Conservation (phyloP, 2,329 filamentous ascomycete species). For the Eutypa lata region DNA sequence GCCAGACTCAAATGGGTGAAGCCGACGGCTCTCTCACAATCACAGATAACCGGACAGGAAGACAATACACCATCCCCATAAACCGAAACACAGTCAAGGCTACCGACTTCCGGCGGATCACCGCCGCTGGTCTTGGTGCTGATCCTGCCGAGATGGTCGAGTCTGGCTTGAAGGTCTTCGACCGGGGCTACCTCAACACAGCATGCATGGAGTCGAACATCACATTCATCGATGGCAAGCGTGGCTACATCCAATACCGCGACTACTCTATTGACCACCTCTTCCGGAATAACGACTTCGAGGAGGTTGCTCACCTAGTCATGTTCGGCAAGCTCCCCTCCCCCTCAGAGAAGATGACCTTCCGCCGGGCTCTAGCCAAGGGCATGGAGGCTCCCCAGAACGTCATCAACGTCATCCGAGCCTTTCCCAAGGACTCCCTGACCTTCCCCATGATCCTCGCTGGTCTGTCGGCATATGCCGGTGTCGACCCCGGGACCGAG, state of each 20-base stretch:
- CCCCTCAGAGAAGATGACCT: background rate
- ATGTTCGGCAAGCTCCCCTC: slow-evolving; percentile 7
- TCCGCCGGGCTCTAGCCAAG: slow-evolving; percentile 1
- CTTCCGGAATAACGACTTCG: slow-evolving; percentile 15
- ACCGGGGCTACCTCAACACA: slow-evolving; percentile 27
- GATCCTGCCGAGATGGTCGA: background rate
- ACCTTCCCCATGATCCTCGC: slow-evolving; percentile 35
- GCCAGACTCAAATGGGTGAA: background rate
- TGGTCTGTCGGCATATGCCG: slow-evolving; percentile 32
- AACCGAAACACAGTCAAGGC: slow-evolving; percentile 28
- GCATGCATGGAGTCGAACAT: slow-evolving; percentile 24
- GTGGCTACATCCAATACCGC: slow-evolving; percentile 31
- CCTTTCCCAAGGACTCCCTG: slow-evolving; percentile 22
- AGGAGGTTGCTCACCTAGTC: slow-evolving; percentile 17
- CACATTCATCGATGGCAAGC: slow-evolving; percentile 31
- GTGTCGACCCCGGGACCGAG: slow-evolving; percentile 26
- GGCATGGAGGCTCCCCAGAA: slow-evolving; percentile 3
- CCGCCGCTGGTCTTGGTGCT: slow-evolving; percentile 2
- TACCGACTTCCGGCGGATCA: slow-evolving; percentile 27
- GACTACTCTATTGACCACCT: slow-evolving; percentile 26
- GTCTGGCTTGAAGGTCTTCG: slow-evolving; percentile 23
- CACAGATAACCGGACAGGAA: slow-evolving; percentile 24
- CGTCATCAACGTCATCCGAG: slow-evolving; percentile 16
- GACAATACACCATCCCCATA: slow-evolving; percentile 28
- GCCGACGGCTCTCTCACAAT: slow-evolving; percentile 1